A percentile compares a stretch with the other conserved stretches of the same genome.
Evolutionary conservation across 177 flowering plant genomes (phyloP).

Genomic region (Tripterygium wilfordii): DNA sequence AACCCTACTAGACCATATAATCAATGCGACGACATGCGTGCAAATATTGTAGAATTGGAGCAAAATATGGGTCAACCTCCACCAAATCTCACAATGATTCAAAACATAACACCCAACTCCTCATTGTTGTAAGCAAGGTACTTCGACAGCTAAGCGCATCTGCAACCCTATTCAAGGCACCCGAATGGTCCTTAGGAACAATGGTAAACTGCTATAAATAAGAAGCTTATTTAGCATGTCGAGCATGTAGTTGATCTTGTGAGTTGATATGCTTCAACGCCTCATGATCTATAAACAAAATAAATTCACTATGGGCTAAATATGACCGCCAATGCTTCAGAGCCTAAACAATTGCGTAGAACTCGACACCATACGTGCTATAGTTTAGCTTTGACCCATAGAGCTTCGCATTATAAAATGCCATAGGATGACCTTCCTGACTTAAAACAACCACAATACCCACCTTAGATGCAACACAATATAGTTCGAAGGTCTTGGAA

Average conservation of each 20-base stretch:
- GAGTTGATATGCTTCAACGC: neutral
- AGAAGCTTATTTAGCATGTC: too few relatives aligned
- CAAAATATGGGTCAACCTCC: neutral
- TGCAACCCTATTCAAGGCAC: neutral
- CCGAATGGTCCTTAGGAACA: neutral
- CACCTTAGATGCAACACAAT: conserved; percentile 1
- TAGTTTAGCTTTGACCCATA: neutral
- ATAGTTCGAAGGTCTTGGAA: neutral
- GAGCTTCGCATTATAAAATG: too few relatives aligned
- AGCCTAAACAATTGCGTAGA: too few relatives aligned
- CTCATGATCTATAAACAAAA: too few relatives aligned
- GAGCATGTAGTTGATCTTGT: neutral
- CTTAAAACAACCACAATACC: neutral
- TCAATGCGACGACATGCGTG: neutral
- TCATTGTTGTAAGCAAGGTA: neutral
- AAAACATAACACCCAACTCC: neutral
- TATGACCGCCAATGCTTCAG: too few relatives aligned
- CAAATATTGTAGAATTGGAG: neutral
- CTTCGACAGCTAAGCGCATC: neutral
- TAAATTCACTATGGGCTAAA: too few relatives aligned
- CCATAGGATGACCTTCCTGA: neutral
- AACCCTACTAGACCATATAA: neutral
- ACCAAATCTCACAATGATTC: neutral
- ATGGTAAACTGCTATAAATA: neutral
- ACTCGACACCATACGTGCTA: neutral